These are phyloP conservation scores for Aspergillus persii DNA, from an alignment of 2,329 filamentous ascomycete genomes.

Conservation along the genomic window DNA sequence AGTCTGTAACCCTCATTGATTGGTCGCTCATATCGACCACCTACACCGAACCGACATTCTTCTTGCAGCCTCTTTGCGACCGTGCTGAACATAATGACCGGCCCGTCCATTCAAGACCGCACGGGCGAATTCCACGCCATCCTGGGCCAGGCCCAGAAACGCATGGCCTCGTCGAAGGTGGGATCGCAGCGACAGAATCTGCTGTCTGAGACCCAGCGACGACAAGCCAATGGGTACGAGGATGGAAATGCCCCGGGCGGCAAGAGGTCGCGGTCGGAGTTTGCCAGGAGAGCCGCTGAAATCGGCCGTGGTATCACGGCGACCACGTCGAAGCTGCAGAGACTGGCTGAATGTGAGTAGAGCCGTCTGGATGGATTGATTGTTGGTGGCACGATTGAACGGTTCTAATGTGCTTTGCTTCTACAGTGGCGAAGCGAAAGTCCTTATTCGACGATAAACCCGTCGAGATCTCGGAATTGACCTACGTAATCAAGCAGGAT, in stretches of 20 bases:
- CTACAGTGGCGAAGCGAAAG: constrained; percentile 82
- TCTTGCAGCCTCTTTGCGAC: neutral
- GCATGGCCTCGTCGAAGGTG: constrained; percentile 72
- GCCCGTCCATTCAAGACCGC: constrained; percentile 85
- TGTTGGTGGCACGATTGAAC: neutral
- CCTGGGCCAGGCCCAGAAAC: constrained; percentile 77
- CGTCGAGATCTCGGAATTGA: constrained; percentile 94
- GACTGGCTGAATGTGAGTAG: constrained; percentile 73
- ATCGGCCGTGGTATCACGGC: constrained; percentile 88
- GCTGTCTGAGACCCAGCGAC: constrained; percentile 66
- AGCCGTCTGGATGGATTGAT: neutral
- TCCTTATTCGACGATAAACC: constrained; percentile 96
- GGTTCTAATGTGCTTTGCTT: neutral
- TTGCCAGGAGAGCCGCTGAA: constrained; percentile 84
- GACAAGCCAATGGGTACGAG: constrained; percentile 58
- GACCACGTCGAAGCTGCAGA: constrained; percentile 93
- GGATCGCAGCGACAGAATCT: constrained; percentile 78
- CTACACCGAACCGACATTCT: neutral
- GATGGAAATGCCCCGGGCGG: constrained; percentile 47
- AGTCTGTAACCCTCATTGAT: neutral
- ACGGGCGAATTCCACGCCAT: constrained; percentile 94
- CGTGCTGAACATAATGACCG: constrained; percentile 45
- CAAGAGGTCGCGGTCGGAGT: constrained; percentile 70
- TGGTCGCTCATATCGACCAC: neutral
- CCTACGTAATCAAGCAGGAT: constrained; percentile 97